Evolutionary conservation across 2,329 filamentous ascomycete species (phyloP), one percentile per base, ranked within the genome.

Genomic region (Aureobasidium pullulans): DNA sequence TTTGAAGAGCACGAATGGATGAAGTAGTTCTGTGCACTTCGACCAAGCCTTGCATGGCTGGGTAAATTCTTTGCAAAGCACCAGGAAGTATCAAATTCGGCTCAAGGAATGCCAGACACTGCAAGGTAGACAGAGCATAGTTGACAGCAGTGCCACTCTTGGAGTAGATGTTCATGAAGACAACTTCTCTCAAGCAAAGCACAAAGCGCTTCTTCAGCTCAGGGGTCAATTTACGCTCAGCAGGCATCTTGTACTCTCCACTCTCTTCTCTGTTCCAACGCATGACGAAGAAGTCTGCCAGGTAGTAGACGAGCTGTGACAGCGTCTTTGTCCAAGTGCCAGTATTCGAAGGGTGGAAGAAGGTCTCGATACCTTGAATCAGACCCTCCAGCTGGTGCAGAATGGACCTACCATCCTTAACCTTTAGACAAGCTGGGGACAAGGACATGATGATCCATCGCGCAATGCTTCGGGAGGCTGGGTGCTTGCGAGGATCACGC

Each of bases 301-400:
- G 79, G 72, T 96, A 96, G 71, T 92, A 92, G 5, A 94, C 89
- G 57, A 99, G 80, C 72, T 97, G 93, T 3, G 91, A 88, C 44
- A 99, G 77, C 64, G 93, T 88, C 67, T 85, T 90, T 1, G 93
- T 96, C 94, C 94, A 99, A 13, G 79, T 79, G 13, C 94, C 94
- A 56, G 93, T 89, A 72, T 99, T 99, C 2, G 94, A 99, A 2
- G 94, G 94, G 68, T 99, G 94, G 79, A 96, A 99, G 73, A 99
- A 99, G 0, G 94, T 99, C 72, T 99, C 94, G 48, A 97, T 88
- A 2, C 92, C 94, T 72, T 97, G 89, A 65, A 99, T 88, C 56
- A 99, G 79, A 0, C 90, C 93, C 72, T 99, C 93, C 5, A 99
- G 81, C 64, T 89, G 90, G 36, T 87, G 84, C 67, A 99, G 75